Conservation (phyloP, 305 asterid genomes). For the Nicotiana rustica region DNA sequence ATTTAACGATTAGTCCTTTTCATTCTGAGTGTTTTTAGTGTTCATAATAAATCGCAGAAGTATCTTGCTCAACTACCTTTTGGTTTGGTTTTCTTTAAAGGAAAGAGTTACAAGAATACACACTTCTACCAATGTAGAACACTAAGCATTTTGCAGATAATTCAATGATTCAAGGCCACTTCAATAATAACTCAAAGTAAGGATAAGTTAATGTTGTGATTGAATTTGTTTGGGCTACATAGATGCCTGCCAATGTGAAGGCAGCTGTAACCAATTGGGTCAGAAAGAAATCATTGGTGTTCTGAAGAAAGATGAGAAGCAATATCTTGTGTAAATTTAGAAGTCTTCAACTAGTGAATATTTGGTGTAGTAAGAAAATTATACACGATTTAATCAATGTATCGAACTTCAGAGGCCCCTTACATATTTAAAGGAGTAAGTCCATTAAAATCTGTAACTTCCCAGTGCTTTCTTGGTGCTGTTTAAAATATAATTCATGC, state of each 20-base stretch:
- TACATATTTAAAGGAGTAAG: slow-evolving; percentile 8
- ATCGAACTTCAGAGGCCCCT: background rate
- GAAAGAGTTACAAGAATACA: background rate
- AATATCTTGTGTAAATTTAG: slow-evolving; percentile 10
- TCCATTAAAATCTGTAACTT: background rate
- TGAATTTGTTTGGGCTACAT: background rate
- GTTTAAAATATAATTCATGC: background rate
- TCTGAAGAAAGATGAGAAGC: slow-evolving; percentile 20
- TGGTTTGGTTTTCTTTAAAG: background rate
- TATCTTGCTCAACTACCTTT: background rate
- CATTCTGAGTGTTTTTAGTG: background rate
- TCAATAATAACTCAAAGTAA: background rate
- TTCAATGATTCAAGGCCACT: slow-evolving; percentile 18
- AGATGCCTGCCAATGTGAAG: slow-evolving; percentile 11
- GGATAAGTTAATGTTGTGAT: background rate
- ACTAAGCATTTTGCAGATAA: slow-evolving; percentile 8
- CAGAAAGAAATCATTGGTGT: slow-evolving; percentile 15
- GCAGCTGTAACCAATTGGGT: background rate
- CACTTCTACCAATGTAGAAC: slow-evolving; percentile 26
- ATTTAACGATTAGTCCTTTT: slow-evolving; percentile 1
- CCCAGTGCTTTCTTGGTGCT: background rate
- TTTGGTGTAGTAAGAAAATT: slow-evolving; percentile 6
- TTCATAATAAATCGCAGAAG: background rate
- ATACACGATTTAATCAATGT: background rate
- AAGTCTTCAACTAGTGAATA: background rate